Evolutionary conservation across 2,329 filamentous ascomycete genomes (phyloP).

Genomic region (Fusarium mundagurra): DNA sequence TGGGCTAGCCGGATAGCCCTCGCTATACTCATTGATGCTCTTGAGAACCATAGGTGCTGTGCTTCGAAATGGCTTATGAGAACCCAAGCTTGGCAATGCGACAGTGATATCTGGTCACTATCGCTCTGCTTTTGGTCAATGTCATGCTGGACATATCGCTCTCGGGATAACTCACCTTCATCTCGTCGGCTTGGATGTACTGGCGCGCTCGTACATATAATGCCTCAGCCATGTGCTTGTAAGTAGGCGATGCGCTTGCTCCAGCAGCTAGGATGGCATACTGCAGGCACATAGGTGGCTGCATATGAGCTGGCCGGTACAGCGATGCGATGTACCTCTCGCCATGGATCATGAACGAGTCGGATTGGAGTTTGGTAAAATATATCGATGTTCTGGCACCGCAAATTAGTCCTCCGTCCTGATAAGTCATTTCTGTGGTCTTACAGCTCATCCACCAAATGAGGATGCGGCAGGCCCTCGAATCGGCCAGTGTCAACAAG

Average conservation of each 20-base stretch:
- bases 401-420: fast-evolving
- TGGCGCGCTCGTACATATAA: constrained; percentile 85
- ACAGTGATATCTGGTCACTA: constrained; percentile 54
- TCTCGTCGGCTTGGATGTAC: constrained; percentile 82
- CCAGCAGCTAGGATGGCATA: constrained; percentile 85
- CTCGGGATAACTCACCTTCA: constrained; percentile 62
- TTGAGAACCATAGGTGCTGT: constrained; percentile 80
- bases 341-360: constrained; percentile 78
- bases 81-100: constrained; percentile 78
- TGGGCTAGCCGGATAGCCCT: constrained; percentile 73
- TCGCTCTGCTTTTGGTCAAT: constrained; percentile 53
- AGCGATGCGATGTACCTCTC: constrained; percentile 77
- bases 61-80: constrained; percentile 80
- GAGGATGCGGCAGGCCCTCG: constrained; percentile 24
- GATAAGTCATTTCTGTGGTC: not conserved
- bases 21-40: constrained; percentile 82
- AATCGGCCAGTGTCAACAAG: constrained; percentile 30
- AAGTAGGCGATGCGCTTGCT: constrained; percentile 74
- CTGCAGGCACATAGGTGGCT: constrained; percentile 80
- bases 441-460: constrained; percentile 29
- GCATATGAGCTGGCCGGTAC: constrained; percentile 73
- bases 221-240: constrained; percentile 72
- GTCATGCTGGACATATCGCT: constrained; percentile 58
- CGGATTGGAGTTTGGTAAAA: constrained; percentile 77
- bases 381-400: constrained; percentile 53